Base-by-base conservation (phyloP, 345 rosid species). In the Eucalyptus decipiens region DNA sequence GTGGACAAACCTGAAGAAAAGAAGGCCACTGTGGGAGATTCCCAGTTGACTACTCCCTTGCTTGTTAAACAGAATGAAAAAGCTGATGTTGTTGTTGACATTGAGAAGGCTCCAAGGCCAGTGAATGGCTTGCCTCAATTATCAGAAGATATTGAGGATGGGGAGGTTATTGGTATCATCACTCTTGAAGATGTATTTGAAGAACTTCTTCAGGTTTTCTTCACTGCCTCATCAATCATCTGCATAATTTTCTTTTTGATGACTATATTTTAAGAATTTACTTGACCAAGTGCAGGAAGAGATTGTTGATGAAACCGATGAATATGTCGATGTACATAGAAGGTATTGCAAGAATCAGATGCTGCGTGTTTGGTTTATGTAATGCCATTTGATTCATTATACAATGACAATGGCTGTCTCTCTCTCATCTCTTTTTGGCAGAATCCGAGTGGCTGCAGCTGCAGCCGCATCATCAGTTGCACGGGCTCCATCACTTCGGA, bases 301-400 rank as follows among this genome's bases (percentile, higher is more conserved):
- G 95, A 97, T 97, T 91, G 98, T 97, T 89, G 99, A 97, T 90
- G 99, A 97, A 92, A 97, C 99, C 34, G 99, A 97, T 95, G 99
- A 97, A 90, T 97, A 93, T 88, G 97, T 97, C 34, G 99, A 97
- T 87, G 99, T 97, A 16, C 99, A 97, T 93, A 97, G 95, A 93
- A 97, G 97, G 98, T 97, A 90, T 40, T 60, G 85, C 85, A 76
- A 80, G 72, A 52, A 80, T 52, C 48, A 37, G 49, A 51, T 50
- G 4, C 87, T 51, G 26, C 4, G 21, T 80, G 48, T 37, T 32
- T 54, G 50, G 51, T 89, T 69, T 40, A 69, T 60, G 40, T 85
- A 12, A 86, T 43, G 85, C n/a, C 69, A 40, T 67, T 28, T 42
- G 49, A 28, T 37, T 26, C 4, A 23, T 85, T 40, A 80, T 15